Evolutionary conservation across 768 basidiomycete genomes (phyloP).

Genomic region (Lyophyllum semitale): DNA sequence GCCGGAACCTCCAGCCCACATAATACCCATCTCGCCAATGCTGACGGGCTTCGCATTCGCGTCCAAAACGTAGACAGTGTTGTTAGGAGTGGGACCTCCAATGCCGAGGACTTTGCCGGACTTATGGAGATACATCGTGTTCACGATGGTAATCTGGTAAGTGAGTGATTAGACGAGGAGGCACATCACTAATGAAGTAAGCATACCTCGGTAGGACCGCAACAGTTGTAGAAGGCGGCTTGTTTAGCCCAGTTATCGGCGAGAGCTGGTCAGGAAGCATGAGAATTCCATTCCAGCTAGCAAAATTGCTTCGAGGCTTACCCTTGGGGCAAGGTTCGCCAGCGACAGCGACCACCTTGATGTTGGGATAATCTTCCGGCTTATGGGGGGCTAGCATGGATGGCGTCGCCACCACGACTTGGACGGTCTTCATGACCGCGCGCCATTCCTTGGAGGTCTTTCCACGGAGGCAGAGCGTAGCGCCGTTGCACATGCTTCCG

Average conservation of each 20-base stretch:
- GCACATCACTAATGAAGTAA: background rate
- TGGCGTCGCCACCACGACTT: slow-evolving; percentile 56
- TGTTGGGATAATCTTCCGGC: slow-evolving; percentile 49
- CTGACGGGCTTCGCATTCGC: slow-evolving; percentile 35
- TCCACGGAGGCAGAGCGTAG: slow-evolving; percentile 55
- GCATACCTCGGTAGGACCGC: slow-evolving; percentile 53
- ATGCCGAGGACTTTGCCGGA: slow-evolving; percentile 41
- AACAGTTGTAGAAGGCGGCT: slow-evolving; percentile 48
- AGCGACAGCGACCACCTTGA: slow-evolving; percentile 49
- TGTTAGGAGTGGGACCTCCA: slow-evolving; percentile 53
- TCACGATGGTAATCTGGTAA: slow-evolving; percentile 51
- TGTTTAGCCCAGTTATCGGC: slow-evolving; percentile 43
- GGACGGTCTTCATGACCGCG: slow-evolving; percentile 46
- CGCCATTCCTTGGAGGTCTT: slow-evolving; percentile 52
- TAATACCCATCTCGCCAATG: slow-evolving; percentile 39
- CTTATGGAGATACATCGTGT: slow-evolving; percentile 48
- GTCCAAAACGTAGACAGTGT: slow-evolving; percentile 38
- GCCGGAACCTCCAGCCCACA: slow-evolving; percentile 63
- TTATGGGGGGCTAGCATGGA: slow-evolving; percentile 50
- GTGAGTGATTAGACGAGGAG: background rate
- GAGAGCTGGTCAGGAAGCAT: slow-evolving; percentile 21
- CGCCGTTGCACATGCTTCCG: slow-evolving; percentile 51
- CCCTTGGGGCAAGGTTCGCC: slow-evolving; percentile 55
- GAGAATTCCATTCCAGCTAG: background rate
- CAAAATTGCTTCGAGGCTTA: slow-evolving; percentile 17